Evolutionary conservation across 1,284 basidiomycete species (phyloP).

Genomic region (Thecaphora thlaspeos): DNA sequence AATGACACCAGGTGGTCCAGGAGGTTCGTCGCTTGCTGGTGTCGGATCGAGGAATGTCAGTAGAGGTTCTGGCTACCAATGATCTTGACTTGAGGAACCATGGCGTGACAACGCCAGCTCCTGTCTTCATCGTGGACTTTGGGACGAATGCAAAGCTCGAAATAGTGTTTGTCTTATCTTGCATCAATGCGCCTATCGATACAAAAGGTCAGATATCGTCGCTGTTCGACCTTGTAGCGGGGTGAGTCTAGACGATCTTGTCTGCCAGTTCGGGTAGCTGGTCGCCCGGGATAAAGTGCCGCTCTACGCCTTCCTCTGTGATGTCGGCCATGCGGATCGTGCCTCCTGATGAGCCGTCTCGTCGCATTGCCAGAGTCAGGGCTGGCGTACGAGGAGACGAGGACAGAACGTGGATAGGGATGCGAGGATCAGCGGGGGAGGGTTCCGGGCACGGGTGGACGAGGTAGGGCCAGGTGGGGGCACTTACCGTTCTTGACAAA

Average conservation of each 20-base stretch:
- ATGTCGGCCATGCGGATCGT: conserved; percentile 97
- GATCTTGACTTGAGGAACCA: background rate
- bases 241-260: conserved; percentile 37
- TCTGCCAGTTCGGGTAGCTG: conserved; percentile 44
- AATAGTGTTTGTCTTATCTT: no score
- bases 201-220: no score
- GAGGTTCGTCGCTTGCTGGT: background rate
- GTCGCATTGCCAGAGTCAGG: conserved; percentile 89
- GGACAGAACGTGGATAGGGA: conserved; percentile 1
- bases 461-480: background rate
- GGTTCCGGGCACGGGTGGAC: no score
- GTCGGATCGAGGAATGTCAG: conserved; percentile 20
- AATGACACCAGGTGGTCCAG: background rate
- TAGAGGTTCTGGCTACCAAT: conserved; percentile 13
- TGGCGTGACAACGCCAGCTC: no score
- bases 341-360: conserved; percentile 96
- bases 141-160: no score
- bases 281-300: conserved; percentile 87
- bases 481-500: conserved; percentile 82
- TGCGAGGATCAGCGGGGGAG: background rate
- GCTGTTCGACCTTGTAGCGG: no score
- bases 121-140: no score
- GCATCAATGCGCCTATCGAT: no score
- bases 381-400: conserved; percentile 60
- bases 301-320: conserved; percentile 83